Conservation (phyloP, 495 filamentous ascomycete genomes). For the Zalerion maritima region DNA sequence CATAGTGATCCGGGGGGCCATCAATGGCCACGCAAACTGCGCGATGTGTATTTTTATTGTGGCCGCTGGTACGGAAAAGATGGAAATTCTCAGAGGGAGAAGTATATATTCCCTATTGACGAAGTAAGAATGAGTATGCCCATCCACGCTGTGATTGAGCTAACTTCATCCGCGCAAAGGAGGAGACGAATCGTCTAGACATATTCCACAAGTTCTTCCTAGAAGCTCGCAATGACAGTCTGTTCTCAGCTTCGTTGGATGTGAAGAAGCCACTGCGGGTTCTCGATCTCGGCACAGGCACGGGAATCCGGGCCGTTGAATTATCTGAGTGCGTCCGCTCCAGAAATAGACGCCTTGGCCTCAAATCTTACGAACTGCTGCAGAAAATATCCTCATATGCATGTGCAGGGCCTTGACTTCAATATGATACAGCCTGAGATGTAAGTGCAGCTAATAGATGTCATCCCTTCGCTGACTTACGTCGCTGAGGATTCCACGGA, state of each 20-base stretch:
- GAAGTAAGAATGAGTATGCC: slow-evolving; percentile 28
- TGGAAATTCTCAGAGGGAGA: slow-evolving; percentile 38
- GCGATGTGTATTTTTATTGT: too few species aligned
- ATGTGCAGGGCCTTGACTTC: slow-evolving; percentile 63
- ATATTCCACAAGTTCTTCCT: slow-evolving; percentile 63
- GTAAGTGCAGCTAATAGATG: slow-evolving; percentile 21
- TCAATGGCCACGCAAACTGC: too few species aligned
- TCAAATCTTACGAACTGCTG: slow-evolving; percentile 3
- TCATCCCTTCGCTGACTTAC: slow-evolving; percentile 2
- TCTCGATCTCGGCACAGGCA: slow-evolving; percentile 76
- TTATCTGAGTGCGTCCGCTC: slow-evolving; percentile 43
- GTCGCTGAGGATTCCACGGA: slow-evolving; percentile 45
- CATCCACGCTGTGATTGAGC: not conserved
- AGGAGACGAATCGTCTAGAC: slow-evolving; percentile 62
- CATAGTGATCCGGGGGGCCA: too few species aligned
- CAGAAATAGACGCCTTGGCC: slow-evolving; percentile 1
- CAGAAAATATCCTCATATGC: slow-evolving; percentile 42
- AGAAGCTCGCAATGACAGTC: slow-evolving; percentile 45
- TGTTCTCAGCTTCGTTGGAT: slow-evolving; percentile 40
- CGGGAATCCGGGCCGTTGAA: slow-evolving; percentile 84
- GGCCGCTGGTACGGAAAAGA: too few species aligned
- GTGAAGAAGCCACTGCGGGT: slow-evolving; percentile 30
- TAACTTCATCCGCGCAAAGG: slow-evolving; percentile 20
- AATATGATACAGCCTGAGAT: slow-evolving; percentile 65
- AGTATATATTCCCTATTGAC: slow-evolving; percentile 49